These are phyloP conservation scores for Leptodontidium sp. DNA, from an alignment of 2,329 filamentous ascomycete genomes.

Conservation along the genomic window DNA sequence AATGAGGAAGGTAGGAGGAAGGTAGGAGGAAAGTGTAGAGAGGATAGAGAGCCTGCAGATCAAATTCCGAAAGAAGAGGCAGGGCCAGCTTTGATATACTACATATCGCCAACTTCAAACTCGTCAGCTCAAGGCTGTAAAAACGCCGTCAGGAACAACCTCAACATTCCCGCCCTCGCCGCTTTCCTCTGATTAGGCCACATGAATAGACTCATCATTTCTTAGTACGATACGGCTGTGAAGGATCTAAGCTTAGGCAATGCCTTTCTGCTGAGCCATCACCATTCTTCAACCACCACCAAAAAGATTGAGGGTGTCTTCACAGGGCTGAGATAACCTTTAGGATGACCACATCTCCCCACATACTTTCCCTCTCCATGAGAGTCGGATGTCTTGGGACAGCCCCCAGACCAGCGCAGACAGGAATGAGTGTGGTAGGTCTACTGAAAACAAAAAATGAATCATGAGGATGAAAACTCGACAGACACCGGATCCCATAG, in stretches of 20 bases:
- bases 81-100: slow-evolving; percentile 5
- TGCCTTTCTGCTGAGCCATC: slow-evolving; percentile 11
- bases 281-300: background rate
- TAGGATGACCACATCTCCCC: background rate
- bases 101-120: background rate
- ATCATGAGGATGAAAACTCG: background rate
- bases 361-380: background rate
- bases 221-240: background rate
- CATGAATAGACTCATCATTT: background rate
- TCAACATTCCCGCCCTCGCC: background rate
- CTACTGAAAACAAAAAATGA: background rate
- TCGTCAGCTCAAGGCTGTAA: background rate
- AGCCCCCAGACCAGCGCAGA: background rate
- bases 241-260: background rate
- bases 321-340: background rate
- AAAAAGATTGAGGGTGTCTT: background rate
- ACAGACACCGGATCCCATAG: background rate
- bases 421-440: background rate
- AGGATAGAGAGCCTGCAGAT: background rate
- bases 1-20: background rate
- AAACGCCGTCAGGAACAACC: background rate
- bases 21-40: background rate
- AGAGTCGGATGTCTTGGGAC: background rate
- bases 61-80: background rate
- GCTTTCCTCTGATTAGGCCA: background rate